Base-by-base conservation (phyloP, 805 yeast genomes). In the Wickerhamiella domercqiae region DNA sequence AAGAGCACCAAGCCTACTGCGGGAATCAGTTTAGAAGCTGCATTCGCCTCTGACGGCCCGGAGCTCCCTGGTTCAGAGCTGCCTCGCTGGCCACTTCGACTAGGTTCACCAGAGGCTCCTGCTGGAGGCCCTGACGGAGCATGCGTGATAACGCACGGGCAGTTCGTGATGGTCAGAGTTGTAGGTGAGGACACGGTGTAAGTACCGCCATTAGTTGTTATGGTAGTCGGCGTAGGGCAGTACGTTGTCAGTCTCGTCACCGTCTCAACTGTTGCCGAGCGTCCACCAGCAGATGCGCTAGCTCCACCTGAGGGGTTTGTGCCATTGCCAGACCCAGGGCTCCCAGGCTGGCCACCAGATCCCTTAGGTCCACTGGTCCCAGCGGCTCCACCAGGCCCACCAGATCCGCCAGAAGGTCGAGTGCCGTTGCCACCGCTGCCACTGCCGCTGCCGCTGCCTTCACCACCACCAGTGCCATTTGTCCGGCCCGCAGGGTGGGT, bases 141-240 rank as follows among this genome's bases (percentile, higher is more conserved):
- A 47, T 38, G 58, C 47, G 52, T 31, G 37, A 38, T 44, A 40
- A 86, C 77, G 67, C 93, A 80, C 57, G 83, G 84, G 60, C 79
- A 73, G 67, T 80, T 75, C 53, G 90, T 78, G 71, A 79, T 68
- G 60, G 87, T 78, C 54, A 79, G 59, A 50, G 90, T 78, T 59
- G 86, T 77, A 42, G 86, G 73, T 51, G 59, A 75, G 45, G 84
- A 72, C 57, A 76, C 82, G 49, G 79, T 73, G 71, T 71, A 67
- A 55, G 86, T 77, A 59, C 58, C 58, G 67, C 67, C 68, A 70
- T 74, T 73, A 58, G 73, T 68, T 47, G 64, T 66, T 39, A 78
- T 49, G 42, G 66, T 60, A 52, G 90, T 79, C 39, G 87, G 61
- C 45, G 55, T 62, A 60, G 90, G 90, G 61, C 90, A 80, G 79